Conservation (phyloP, 2,329 filamentous ascomycete genomes). For the Pseudodiploospora longispora region DNA sequence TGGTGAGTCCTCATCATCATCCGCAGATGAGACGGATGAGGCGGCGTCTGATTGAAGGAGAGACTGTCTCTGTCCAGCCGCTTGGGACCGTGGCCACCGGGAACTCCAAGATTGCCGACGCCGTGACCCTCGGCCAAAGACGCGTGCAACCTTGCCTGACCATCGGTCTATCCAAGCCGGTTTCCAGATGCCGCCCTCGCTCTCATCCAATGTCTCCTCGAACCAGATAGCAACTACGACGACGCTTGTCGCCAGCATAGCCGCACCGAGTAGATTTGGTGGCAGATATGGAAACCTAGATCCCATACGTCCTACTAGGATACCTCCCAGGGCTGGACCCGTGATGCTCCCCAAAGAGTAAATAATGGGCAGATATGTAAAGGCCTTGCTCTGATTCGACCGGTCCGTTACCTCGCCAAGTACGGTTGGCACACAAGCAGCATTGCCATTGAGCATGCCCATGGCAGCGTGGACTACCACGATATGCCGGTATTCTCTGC, state of each 20-base stretch:
- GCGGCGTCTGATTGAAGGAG: conserved; percentile 18
- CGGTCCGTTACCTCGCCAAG: conserved; percentile 91
- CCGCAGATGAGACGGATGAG: conserved; percentile 18
- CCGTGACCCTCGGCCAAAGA: conserved; percentile 5
- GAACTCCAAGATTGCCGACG: conserved; percentile 29
- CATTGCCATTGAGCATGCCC: conserved; percentile 92
- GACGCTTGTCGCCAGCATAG: conserved; percentile 42
- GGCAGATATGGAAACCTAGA: conserved; percentile 72
- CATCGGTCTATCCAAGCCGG: conserved; percentile 25
- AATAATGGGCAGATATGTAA: conserved; percentile 91
- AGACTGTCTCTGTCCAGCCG: conserved; percentile 17
- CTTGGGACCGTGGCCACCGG: conserved; percentile 26
- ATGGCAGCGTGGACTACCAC: conserved; percentile 80
- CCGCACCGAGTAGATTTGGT: conserved; percentile 74
- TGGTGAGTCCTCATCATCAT: conserved; percentile 12
- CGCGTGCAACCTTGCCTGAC: background rate
- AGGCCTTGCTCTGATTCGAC: conserved; percentile 87
- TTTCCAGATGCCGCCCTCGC: conserved; percentile 19
- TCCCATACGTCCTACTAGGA: conserved; percentile 59
- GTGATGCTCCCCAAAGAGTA: conserved; percentile 93
- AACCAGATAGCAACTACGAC: conserved; percentile 32
- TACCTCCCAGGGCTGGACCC: conserved; percentile 80
- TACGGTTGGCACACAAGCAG: conserved; percentile 87
- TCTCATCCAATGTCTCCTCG: conserved; percentile 60
- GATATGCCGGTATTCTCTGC: conserved; percentile 72